These are phyloP conservation scores for Eucalyptus virginea DNA, from an alignment of 345 rosid genomes.

Conservation along the genomic window DNA sequence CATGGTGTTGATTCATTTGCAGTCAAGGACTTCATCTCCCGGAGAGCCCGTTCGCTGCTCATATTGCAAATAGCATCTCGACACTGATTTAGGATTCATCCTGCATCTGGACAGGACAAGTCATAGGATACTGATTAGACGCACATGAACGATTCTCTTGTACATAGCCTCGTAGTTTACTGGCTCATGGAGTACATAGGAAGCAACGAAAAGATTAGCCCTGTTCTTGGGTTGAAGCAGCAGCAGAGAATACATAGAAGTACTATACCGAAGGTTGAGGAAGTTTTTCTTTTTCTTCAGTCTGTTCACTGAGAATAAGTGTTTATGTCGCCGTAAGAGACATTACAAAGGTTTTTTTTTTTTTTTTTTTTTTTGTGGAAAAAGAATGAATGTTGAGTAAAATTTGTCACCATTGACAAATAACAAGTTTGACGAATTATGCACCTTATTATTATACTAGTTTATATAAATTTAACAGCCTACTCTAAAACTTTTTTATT, in stretches of 20 bases:
- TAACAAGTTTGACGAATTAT: neutral
- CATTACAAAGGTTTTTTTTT: neutral
- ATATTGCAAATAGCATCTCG: constrained; percentile 4
- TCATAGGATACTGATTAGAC: neutral
- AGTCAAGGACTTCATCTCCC: constrained; percentile 37
- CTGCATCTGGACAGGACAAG: neutral
- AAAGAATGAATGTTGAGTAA: neutral
- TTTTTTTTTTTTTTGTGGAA: neutral
- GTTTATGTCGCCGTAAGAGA: neutral
- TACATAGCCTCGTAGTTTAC: neutral
- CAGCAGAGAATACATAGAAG: neutral
- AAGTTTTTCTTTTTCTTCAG: neutral
- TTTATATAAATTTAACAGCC: neutral
- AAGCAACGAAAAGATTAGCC: neutral
- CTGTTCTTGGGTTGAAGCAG: neutral
- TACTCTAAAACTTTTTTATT: neutral
- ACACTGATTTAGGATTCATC: neutral
- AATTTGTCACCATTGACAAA: neutral
- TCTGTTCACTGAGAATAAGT: neutral
- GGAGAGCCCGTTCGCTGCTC: constrained; percentile 40
- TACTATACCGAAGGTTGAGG: neutral
- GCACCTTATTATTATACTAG: neutral
- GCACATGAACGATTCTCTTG: neutral
- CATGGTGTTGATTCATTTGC: neutral
- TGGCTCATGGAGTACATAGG: neutral